phyloP scores from a whole-genome alignment of 352 stramenopile genomes.

The Phytophthora foliorum region DNA sequence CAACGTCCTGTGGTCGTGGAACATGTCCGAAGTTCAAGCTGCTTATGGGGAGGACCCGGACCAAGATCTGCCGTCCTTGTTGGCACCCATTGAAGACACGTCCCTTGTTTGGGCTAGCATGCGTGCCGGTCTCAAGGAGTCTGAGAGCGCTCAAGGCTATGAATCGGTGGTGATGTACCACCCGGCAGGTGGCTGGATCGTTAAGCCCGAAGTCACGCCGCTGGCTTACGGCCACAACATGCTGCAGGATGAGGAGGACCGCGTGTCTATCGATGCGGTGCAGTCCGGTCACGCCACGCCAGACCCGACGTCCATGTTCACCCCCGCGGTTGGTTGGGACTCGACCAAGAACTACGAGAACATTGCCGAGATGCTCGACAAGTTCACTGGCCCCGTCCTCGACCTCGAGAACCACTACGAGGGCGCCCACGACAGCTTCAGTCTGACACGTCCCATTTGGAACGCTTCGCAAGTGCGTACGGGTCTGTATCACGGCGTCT shows the following conservation, averaged over 20 bases:
- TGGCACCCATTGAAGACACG: conserved; percentile 19
- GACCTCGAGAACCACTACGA: conserved; percentile 29
- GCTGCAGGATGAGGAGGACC: conserved; percentile 18
- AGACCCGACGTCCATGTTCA: conserved; percentile 5
- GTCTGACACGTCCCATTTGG: conserved; percentile 1
- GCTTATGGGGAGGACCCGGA: conserved; percentile 1
- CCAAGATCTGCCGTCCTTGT: conserved; percentile 8
- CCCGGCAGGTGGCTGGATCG: conserved; percentile 12
- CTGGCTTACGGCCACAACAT: conserved; percentile 18
- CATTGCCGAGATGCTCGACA: conserved; percentile 9
- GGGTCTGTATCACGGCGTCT: conserved; percentile 27
- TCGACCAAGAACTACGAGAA: conserved; percentile 21
- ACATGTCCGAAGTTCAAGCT: conserved; percentile 16
- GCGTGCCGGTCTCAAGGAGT: conserved; percentile 15
- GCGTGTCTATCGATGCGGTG: conserved; percentile 27
- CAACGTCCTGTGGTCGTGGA: conserved; percentile 29
- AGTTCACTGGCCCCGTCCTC: conserved; percentile 21
- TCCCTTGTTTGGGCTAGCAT: conserved; percentile 23
- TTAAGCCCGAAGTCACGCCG: conserved; percentile 14
- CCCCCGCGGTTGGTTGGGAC: conserved; percentile 5
- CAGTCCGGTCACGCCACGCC: conserved; percentile 25
- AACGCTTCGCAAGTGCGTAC: conserved; percentile 22
- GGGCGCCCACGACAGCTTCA: conserved; percentile 18
- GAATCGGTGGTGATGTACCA: conserved; percentile 19
- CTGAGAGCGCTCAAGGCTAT: conserved; percentile 11